Evolutionary conservation across 2,329 filamentous ascomycete species (phyloP), one percentile per base, ranked within the genome.

Genomic region (Cylindrodendrum hubeiense): DNA sequence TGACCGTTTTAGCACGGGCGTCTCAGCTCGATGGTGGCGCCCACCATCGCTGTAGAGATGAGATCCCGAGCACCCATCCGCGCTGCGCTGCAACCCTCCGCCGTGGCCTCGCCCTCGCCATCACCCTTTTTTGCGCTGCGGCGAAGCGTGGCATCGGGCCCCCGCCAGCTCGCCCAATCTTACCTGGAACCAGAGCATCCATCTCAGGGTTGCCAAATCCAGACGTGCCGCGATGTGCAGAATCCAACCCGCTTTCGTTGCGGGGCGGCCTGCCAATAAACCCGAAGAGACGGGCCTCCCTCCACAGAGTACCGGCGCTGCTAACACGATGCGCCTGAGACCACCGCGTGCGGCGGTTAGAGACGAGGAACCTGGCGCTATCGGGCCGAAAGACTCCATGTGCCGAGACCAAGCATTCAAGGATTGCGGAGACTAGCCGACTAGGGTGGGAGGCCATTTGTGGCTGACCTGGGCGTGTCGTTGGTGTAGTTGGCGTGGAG

Each of bases 381-480:
- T 69, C 67, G 67, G 67, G 13, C 67, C 67, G 66, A 69, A 63
- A 50, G 30, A 17, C 19, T 41, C 59, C 52, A 69, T 67, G 49
- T 69, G 65, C 65, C 67, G 65, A 67, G 39, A 63, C 24, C 50
- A 39, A 37, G 34, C 13, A n/a, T 4, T 37, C 47, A 65, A 61
- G 61, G 55, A 67, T 65, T 63, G 58, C 54, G 58, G 58, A 65
- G 60, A 56, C 52, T 37, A 28, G 58, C 54, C 62, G 60, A 56
- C 52, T 37, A 28, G 46, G 30, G 44, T 15, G 4, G 44, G 21
- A 33, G 49, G 34, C 26, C 12, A 49, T 37, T 17, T 28, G 47
- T 58, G 55, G 60, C 52, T 50, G 56, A 57, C 51, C 26, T 28
- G 46, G 51, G 56, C 9, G 49, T 39, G 28, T 30, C 2, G 9